Conservation (phyloP, 139 green algal genomes). For the Chara braunii region DNA sequence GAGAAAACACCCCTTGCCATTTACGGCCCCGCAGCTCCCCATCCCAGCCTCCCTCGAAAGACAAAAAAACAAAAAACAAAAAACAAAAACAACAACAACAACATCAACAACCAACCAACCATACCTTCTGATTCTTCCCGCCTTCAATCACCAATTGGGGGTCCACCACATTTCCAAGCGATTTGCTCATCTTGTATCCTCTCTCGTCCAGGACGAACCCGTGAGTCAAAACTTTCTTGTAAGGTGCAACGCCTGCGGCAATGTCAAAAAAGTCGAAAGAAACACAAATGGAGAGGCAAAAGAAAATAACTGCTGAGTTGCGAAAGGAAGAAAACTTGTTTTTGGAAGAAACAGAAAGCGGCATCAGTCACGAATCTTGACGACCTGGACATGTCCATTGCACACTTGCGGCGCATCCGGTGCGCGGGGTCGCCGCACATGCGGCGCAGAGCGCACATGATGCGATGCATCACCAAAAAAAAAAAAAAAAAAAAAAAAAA, state of each 20-base stretch:
- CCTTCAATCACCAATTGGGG: conserved; percentile 70
- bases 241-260: conserved; percentile 54
- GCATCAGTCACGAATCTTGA: background rate
- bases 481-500: no score
- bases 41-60: no score
- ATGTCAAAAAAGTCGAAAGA: no score
- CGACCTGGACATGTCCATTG: background rate
- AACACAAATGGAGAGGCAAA: no score
- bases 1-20: no score
- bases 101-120: background rate
- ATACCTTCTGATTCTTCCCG: conserved; percentile 77
- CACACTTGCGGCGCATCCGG: no score
- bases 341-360: background rate
- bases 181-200: conserved; percentile 91
- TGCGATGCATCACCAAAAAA: no score
- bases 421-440: no score
- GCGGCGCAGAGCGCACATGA: no score
- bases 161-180: conserved; percentile 89
- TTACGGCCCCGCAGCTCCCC: no score
- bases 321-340: background rate
- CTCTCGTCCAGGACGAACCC: conserved; percentile 87
- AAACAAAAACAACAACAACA: background rate
- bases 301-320: no score
- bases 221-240: conserved; percentile 87
- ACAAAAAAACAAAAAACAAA: background rate